phyloP scores from a whole-genome alignment of 2,329 filamentous ascomycete genomes.

The Neoarthrinium moseri region DNA sequence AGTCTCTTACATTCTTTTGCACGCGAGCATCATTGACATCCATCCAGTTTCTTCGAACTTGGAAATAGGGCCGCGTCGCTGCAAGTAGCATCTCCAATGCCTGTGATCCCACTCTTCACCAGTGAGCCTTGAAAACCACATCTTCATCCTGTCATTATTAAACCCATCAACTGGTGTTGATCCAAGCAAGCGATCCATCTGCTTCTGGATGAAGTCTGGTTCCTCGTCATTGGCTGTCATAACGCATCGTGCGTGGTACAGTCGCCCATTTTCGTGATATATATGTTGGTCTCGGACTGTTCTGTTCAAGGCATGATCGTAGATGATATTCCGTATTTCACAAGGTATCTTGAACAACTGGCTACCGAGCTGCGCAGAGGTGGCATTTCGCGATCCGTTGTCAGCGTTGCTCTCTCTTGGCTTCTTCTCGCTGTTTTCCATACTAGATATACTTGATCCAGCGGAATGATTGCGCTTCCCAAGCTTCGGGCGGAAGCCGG shows the following conservation, averaged over 20 bases:
- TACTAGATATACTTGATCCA: too few relatives aligned
- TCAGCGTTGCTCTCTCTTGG: too few relatives aligned
- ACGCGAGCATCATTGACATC: constrained; percentile 23
- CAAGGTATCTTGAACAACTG: constrained; percentile 5
- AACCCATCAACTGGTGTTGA: not conserved
- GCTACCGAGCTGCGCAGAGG: too few relatives aligned
- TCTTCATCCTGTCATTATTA: constrained; percentile 16
- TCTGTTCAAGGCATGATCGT: not conserved
- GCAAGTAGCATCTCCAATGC: constrained; percentile 30
- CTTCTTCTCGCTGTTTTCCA: too few relatives aligned
- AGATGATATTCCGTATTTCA: constrained; percentile 8
- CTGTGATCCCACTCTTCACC: constrained; percentile 28
- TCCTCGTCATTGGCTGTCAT: constrained; percentile 3
- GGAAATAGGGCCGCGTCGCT: constrained; percentile 8
- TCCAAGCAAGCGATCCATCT: constrained; percentile 21
- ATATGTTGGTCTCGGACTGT: constrained; percentile 4
- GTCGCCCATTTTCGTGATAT: not conserved
- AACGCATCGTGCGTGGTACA: constrained; percentile 4
- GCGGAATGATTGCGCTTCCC: too few relatives aligned
- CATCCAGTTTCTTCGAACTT: not conserved
- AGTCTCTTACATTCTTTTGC: constrained; percentile 28
- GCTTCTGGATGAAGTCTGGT: constrained; percentile 7
- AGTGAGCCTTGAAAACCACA: constrained; percentile 26
- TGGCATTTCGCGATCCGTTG: too few relatives aligned
- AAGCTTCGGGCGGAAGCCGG: too few relatives aligned